Base-by-base conservation (phyloP, 148 eudicot species). In the Chenopodium album region DNA sequence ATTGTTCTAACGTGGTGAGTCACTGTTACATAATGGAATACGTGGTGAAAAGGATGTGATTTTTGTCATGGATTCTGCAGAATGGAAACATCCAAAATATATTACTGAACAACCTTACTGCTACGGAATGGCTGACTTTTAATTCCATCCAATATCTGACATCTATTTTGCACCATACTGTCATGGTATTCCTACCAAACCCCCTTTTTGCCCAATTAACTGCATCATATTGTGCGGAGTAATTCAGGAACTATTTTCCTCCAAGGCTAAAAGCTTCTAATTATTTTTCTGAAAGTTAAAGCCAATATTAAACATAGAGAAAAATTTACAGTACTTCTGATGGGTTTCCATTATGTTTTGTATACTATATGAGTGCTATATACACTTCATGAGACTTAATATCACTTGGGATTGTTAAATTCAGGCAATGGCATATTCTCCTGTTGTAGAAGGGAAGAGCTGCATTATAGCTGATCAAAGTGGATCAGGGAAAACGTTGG, bases 401-500 rank as follows among this genome's bases (percentile, higher is more conserved):
- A 70, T 62, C 73, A 66, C 78, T 70, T 81, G 28, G 68, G 50
- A 41, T 74, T 77, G 73, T 26, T 52, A 70, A 64, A 34, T 84
- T 85, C 86, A 96, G 99, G 93, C 97, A 76, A 90, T 94, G 97
- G 89, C 99, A 73, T 94, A 92, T 88, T 85, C 74, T 79, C 89
- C 92, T 73, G 91, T 84, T 81, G 64, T 84, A 31, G 88, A 80
- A 73, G 91, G 88, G 82, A 92, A 93, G 89, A 92, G 91, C 84
- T 96, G 99, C 92, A 90, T 96, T 79, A 88, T 96, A 79, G 91
- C 99, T 83, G 99, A 96, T 90, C 98, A 94, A 87, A 96, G 99
- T 96, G 99, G 99, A 71, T 96, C 99, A 72, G 99, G 99, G 70
- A 96, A 96, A 88, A 96, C 99, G 52, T 83, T 96, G 90, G 97